Base-by-base conservation (phyloP, 768 basidiomycete genomes). In the Lactifluus pinguis region DNA sequence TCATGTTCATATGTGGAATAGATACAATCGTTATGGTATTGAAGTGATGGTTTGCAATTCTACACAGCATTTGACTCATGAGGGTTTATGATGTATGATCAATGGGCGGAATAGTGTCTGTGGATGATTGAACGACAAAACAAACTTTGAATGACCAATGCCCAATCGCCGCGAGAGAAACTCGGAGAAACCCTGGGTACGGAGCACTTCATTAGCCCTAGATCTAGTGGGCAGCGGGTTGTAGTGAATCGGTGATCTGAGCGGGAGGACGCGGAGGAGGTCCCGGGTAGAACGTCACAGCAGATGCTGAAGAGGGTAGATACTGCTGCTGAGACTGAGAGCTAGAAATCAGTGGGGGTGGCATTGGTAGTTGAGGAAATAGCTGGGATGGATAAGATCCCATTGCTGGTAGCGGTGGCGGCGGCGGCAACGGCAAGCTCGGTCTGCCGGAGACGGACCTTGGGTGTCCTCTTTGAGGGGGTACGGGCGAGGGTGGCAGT, bases 401-500 rank as follows among this genome's bases (percentile, higher is more conserved):
- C 39, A 72, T 65, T 19, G 76, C 74, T 0, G 71, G 73, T 0
- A 72, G 70, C 11, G 34, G 29, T 15, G 75, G 75, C 2, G 63
- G 60, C 2, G 32, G 72, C 65, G 65, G 80, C 36, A 77, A 77
- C 54, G 82, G 83, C 21, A 86, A 73, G 65, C 78, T 77, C 8
- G 79, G 74, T 41, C 76, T 77, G 51, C 80, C 72, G n/a, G 76
- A 70, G 11, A 73, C 66, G 11, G 69, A 62, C 53, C 60, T 65
- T 47, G 39, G 51, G 19, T 48, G 60, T n/a, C 55, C 60, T 25
- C 34, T n/a, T 47, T 29, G 49, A 17, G 49, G 54, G 15, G 53
- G 60, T 39, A 60, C 50, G 1, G 67, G 55, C 2, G 67, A 54
- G 13, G 58, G 57, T 10, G 51, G 57, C n/a, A 57, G 34, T 15